Conservation (phyloP, 2,329 filamentous ascomycete species). For the Phialophora expanda region DNA sequence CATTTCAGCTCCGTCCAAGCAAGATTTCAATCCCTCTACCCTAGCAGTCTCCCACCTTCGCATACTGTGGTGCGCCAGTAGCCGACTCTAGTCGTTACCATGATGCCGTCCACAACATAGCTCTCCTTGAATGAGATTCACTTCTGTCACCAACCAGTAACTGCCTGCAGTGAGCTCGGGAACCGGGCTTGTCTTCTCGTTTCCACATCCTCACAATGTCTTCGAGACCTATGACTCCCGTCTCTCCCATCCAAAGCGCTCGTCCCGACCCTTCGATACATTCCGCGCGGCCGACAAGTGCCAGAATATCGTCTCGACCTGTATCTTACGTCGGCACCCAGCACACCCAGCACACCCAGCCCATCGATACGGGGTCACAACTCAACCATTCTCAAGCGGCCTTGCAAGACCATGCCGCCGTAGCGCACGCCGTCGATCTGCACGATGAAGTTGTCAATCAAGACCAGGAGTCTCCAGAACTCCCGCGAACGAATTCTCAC, state of each 20-base stretch:
- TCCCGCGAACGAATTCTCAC: slow-evolving; percentile 50
- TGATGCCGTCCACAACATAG: slow-evolving; percentile 24
- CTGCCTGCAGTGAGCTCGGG: slow-evolving; percentile 11
- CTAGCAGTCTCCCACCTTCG: slow-evolving; percentile 3
- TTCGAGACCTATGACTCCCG: slow-evolving; percentile 43
- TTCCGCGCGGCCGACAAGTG: slow-evolving; percentile 28
- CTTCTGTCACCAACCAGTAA: slow-evolving; percentile 3
- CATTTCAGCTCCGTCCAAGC: slow-evolving; percentile 21
- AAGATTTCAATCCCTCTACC: slow-evolving; percentile 8
- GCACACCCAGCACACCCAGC: slow-evolving; percentile 30
- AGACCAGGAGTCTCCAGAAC: slow-evolving; percentile 33
- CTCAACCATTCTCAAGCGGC: slow-evolving; percentile 46
- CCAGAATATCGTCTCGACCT: slow-evolving; percentile 45
- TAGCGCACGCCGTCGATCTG: slow-evolving; percentile 47
- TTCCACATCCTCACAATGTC: slow-evolving; percentile 31
- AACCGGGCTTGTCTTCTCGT: slow-evolving; percentile 5
- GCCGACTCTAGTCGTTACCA: slow-evolving; percentile 5
- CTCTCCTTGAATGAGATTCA: slow-evolving; percentile 5
- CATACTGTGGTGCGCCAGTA: slow-evolving; percentile 12
- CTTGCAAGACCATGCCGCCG: slow-evolving; percentile 42
- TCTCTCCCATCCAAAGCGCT: slow-evolving; percentile 26
- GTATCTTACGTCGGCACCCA: slow-evolving; percentile 48
- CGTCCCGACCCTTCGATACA: slow-evolving; percentile 27
- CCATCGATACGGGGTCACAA: slow-evolving; percentile 32
- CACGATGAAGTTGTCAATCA: slow-evolving; percentile 43